These are phyloP conservation scores for Backusella circina DNA, from an alignment of 192 early-diverging fungal species.

Conservation along the genomic window DNA sequence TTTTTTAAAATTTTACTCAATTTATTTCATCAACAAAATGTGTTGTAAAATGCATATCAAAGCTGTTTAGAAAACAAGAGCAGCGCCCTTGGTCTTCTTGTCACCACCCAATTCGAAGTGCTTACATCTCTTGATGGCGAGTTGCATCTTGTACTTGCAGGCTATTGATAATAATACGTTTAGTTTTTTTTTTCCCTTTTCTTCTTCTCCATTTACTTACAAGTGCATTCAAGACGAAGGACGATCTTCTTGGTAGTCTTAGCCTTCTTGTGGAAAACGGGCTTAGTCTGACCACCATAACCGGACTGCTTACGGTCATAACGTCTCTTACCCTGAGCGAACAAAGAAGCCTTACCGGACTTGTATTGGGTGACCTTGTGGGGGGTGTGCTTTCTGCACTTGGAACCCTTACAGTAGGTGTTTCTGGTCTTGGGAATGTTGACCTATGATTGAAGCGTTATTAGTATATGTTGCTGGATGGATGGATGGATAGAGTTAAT, in stretches of 20 bases:
- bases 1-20: not conserved
- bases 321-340: slow-evolving; percentile 88
- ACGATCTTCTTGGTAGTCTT: slow-evolving; percentile 99
- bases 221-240: slow-evolving; percentile 95
- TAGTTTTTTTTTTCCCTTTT: not conserved
- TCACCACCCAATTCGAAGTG: slow-evolving; percentile 99
- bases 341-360: slow-evolving; percentile 98
- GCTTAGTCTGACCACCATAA: slow-evolving; percentile 99
- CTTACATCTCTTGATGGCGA: slow-evolving; percentile 98
- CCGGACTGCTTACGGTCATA: slow-evolving; percentile 87
- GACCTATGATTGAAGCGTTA: slow-evolving; percentile 54
- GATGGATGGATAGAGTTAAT: not conserved
- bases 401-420: slow-evolving; percentile 98
- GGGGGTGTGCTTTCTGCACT: slow-evolving; percentile 98
- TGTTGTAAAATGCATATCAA: not conserved
- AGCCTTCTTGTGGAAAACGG: slow-evolving; percentile 99
- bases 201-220: slow-evolving; percentile 5
- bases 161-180: not conserved
- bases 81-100: slow-evolving; percentile 90
- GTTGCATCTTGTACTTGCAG: slow-evolving; percentile 99
- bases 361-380: slow-evolving; percentile 99
- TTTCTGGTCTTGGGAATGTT: slow-evolving; percentile 99
- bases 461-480: not conserved
- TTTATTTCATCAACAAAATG: slow-evolving; percentile 1
- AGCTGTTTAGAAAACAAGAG: slow-evolving; percentile 77